Evolutionary conservation across 352 stramenopile species (phyloP), one percentile per base, ranked within the genome.

Genomic region (Phytopythium aichiense): DNA sequence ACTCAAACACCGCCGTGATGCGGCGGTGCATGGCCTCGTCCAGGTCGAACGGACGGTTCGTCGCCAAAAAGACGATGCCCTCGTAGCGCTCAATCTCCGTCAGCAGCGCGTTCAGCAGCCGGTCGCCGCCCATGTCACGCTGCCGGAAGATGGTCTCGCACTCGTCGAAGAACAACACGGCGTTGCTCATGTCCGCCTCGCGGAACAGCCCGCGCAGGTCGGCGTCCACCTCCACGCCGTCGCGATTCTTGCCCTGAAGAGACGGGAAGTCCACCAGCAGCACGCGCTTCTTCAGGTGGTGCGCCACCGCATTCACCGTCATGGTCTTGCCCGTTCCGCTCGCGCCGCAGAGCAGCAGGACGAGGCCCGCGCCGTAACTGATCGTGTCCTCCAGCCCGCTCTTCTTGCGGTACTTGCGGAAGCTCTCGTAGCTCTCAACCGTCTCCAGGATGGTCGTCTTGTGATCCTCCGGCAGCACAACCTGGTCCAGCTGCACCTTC

Each of bases 281-380:
- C 55, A 96, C 86, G 58, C 86, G 84, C 65, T 96, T 96, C 58
- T 90, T 83, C 23, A 96, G 60, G 43, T 94, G 84, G 50, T 93
- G 69, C 20, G 87, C 88, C 1, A 96, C 85, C 37, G 86, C 88
- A 54, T 95, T 94, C 33, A 95, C 88, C 1, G 87, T 95, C 88
- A 96, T 96, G 15, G 88, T 96, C 75, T 96, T 96, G 59, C 88
- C 88, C n/a, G 87, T 95, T 43, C 88, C 88, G 48, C 82, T 92
- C 16, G 84, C 86, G 7, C 88, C 85, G 42, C 84, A 94, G 18
- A 96, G 71, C 54, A 96, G 71, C 42, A 96, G 64, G 25, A 96
- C 84, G 2, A 94, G 73, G 12, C 87, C 85, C 25, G 77, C 79
- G 55, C 87, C 86, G 61, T 94, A 94, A 45, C 66, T 86, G 56